These are phyloP conservation scores for Flaveria ramosissima DNA, from an alignment of 129 eudicot genomes.

Conservation along the genomic window DNA sequence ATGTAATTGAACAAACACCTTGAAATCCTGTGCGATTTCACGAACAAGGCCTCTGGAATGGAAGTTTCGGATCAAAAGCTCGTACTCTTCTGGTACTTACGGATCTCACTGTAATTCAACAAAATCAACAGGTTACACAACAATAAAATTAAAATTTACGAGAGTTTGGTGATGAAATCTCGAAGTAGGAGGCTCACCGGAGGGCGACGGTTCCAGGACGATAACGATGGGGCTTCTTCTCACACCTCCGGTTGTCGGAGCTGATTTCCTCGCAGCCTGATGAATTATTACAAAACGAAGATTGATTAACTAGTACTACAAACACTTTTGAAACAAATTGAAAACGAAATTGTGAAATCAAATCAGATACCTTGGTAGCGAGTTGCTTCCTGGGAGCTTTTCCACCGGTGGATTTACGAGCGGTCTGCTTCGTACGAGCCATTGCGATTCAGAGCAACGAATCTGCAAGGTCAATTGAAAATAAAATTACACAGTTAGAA, in stretches of 20 bases:
- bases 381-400: conserved; percentile 94
- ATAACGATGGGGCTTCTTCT: conserved; percentile 86
- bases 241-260: conserved; percentile 90
- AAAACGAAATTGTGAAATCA: not conserved
- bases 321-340: not conserved
- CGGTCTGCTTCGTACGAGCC: conserved; percentile 96
- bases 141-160: no score
- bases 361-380: conserved; percentile 60
- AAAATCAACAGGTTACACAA: not conserved
- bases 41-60: conserved; percentile 96
- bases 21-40: conserved; percentile 92
- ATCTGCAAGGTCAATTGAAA: not conserved
- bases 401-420: conserved; percentile 87
- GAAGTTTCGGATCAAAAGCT: conserved; percentile 81
- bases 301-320: not conserved
- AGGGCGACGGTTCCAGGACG: conserved; percentile 92
- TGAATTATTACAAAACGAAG: not conserved
- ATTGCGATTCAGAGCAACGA: conserved; percentile 29
- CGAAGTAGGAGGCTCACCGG: conserved; percentile 39
- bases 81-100: conserved; percentile 95
- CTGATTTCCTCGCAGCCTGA: conserved; percentile 88
- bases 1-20: conserved; percentile 28
- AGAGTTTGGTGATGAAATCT: no score
- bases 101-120: conserved; percentile 59
- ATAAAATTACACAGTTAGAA: not conserved